Evolutionary conservation across 257 asterid genomes (phyloP).

Genomic region (Nicotiana otophora): DNA sequence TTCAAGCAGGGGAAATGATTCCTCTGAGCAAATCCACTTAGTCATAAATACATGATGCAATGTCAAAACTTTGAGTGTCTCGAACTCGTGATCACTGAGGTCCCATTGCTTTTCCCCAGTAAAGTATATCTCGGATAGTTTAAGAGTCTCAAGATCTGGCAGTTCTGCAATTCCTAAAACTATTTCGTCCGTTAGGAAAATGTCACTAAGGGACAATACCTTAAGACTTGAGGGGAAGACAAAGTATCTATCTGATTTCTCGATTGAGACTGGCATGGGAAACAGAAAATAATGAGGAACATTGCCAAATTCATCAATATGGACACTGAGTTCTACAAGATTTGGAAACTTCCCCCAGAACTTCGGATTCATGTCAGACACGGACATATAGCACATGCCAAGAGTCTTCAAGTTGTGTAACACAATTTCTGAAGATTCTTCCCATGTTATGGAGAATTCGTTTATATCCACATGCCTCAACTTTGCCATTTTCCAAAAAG

Average conservation of each 20-base stretch:
- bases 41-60: not conserved
- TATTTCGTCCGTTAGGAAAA: not conserved
- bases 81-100: not conserved
- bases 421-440: not conserved
- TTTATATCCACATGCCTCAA: not conserved
- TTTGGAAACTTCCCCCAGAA: not conserved
- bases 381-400: not conserved
- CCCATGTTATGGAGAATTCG: not conserved
- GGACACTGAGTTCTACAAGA: not conserved
- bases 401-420: not conserved
- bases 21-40: not conserved
- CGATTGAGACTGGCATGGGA: no score
- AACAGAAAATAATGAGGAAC: not conserved
- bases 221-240: not conserved
- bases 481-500: not conserved
- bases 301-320: not conserved
- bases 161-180: not conserved
- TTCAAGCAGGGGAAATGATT: rapidly evolving
- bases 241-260: no score
- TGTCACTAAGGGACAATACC: not conserved
- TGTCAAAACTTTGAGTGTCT: not conserved
- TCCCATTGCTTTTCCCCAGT: not conserved
- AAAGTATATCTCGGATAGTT: not conserved
- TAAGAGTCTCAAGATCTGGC: not conserved
- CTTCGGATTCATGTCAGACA: not conserved